phyloP scores from a whole-genome alignment of 768 basidiomycete genomes.

The Kwoniella botswanensis region DNA sequence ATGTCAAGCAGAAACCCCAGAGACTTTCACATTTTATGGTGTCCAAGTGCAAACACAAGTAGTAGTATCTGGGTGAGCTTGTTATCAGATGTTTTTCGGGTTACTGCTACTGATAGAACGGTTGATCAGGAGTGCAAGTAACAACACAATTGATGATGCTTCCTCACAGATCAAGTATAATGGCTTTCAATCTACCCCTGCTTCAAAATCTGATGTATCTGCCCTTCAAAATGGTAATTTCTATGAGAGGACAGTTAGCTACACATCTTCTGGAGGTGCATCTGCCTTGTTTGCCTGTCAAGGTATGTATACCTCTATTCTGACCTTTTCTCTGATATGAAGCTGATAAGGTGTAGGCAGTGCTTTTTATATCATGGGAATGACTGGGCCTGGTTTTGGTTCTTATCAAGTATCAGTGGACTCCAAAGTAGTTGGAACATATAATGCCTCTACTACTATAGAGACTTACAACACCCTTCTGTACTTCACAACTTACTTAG shows the following conservation, averaged over 20 bases:
- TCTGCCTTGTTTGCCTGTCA: conserved; percentile 26
- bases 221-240: conserved; percentile 39
- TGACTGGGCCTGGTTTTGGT: conserved; percentile 43
- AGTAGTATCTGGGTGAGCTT: conserved; percentile 23
- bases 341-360: conserved; percentile 23
- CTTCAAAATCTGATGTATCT: conserved; percentile 9
- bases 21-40: conserved; percentile 13
- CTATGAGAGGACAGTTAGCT: conserved; percentile 43
- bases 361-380: conserved; percentile 46
- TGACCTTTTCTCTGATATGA: not conserved
- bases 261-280: conserved; percentile 37
- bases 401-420: conserved; percentile 34
- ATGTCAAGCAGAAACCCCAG: conserved; percentile 5
- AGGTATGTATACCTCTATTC: conserved; percentile 22
- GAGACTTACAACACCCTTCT: conserved; percentile 39
- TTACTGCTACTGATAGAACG: no score
- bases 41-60: conserved; percentile 19
- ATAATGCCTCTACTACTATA: conserved; percentile 34
- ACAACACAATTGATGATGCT: conserved; percentile 45
- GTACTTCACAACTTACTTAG: conserved; percentile 35
- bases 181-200: conserved; percentile 34
- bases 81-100: not conserved
- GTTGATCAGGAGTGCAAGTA: conserved; percentile 16
- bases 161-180: conserved; percentile 34
- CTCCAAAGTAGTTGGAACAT: conserved; percentile 17